Percentiles rank a stretch among this genome's conserved stretches.
These are phyloP conservation scores for Oidium heveae DNA, from an alignment of 2,329 filamentous ascomycete genomes.

Conservation along the genomic window DNA sequence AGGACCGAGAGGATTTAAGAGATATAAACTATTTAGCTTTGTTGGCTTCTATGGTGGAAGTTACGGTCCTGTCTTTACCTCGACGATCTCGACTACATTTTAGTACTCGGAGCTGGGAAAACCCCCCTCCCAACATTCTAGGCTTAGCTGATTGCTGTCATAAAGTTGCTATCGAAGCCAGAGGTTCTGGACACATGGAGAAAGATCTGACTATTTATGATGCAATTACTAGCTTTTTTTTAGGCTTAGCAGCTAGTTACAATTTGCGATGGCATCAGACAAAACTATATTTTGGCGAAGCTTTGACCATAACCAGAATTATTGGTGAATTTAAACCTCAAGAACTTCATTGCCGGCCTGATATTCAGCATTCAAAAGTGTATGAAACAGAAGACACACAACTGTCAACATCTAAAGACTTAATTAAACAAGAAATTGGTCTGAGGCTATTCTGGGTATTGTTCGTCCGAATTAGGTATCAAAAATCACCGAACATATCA, in stretches of 20 bases:
- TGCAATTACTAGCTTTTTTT: conserved; percentile 52
- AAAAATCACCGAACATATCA: background rate
- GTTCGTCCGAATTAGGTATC: conserved; percentile 44
- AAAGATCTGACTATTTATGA: conserved; percentile 30
- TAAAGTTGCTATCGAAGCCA: conserved; percentile 39
- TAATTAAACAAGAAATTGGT: conserved; percentile 46
- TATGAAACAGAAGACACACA: background rate
- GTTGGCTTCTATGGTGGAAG: conserved; percentile 48
- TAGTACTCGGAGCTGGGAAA: conserved; percentile 36
- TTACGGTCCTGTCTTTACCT: conserved; percentile 52
- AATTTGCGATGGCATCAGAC: conserved; percentile 41
- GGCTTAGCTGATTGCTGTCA: conserved; percentile 47
- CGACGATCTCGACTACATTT: conserved; percentile 44
- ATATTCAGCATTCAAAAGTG: too few species aligned
- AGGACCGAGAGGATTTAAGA: conserved; percentile 36
- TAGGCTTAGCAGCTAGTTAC: conserved; percentile 41
- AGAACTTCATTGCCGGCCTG: background rate
- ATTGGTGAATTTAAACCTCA: conserved; percentile 15
- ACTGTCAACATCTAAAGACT: conserved; percentile 21
- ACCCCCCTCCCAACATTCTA: conserved; percentile 41
- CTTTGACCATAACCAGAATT: conserved; percentile 39
- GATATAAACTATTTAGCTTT: conserved; percentile 44
- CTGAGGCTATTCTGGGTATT: conserved; percentile 70
- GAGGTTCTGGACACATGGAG: conserved; percentile 32
- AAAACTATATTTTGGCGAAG: conserved; percentile 48